Evolutionary conservation across 768 basidiomycete genomes (phyloP), one percentile per base, ranked within the genome.

Genomic region (Podaxis sp.): DNA sequence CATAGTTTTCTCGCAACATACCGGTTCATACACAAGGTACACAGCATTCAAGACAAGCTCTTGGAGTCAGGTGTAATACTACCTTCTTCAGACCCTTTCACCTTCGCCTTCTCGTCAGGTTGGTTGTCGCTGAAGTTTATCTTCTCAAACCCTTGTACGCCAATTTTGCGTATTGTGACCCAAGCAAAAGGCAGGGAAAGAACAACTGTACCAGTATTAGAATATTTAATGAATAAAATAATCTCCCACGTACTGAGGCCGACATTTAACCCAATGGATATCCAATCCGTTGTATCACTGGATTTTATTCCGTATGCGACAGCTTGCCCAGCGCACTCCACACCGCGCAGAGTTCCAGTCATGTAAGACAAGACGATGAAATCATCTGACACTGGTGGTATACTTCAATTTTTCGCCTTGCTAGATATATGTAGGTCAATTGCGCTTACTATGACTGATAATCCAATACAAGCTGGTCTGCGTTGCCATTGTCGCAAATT

Each of bases 281-380:
- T 56, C 72, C 72, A 73, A 50, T 73, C 63, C 1, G 71, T 70
- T 10, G 72, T 72, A 58, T 73, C 64, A 47, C 63, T 69, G 5
- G 72, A 73, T 61, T 73, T 73, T 61, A 73, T 70, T 0, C 71
- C 72, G 50, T 69, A 73, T 40, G 72, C 72, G 58, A 73, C 72
- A 9, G 72, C 72, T 57, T 72, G 72, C 3, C 72, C 72, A 16
- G 69, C 71, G 53, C 71, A 72, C 47, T 73, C 72, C 11, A 73
- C 68, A 14, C 72, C 72, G 27, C 72, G 70, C 37, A 73, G 65
- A 4, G 68, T 70, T 47, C 72, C 72, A 13, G 72, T 73, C 72
- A 73, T 73, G 57, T 73, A 73, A 1, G 71, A 72, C 1, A 73
- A 63, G 1, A 65, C 65, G 48, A 73, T 68, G 52, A 73, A 73